Evolutionary conservation across 345 rosid species (phyloP).

Genomic region (Aquilaria sinensis): DNA sequence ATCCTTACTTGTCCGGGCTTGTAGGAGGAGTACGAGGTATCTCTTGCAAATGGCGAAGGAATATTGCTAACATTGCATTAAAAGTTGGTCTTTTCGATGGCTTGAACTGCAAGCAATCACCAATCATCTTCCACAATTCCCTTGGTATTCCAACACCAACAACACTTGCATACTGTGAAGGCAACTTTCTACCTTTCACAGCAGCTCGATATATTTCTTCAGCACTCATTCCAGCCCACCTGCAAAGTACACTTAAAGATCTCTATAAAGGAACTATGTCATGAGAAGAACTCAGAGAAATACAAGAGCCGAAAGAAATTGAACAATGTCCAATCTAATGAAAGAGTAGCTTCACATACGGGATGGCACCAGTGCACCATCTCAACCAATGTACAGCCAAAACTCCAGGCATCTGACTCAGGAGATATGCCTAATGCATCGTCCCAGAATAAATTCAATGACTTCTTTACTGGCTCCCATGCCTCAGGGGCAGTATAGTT

Average conservation of each 20-base stretch:
- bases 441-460: conserved; percentile 84
- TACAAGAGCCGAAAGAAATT: conserved; percentile 1
- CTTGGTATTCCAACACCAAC: conserved; percentile 97
- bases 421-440: conserved; percentile 82
- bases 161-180: conserved; percentile 95
- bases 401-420: conserved; percentile 99
- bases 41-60: conserved; percentile 89
- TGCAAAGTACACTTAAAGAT: conserved; percentile 26
- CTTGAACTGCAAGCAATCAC: conserved; percentile 95
- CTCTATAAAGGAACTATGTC: conserved; percentile 6
- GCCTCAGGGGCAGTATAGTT: conserved; percentile 97
- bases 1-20: conserved; percentile 83
- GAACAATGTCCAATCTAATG: conserved; percentile 10
- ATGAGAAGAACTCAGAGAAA: background rate
- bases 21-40: conserved; percentile 89
- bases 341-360: conserved; percentile 55
- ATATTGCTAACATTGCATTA: conserved; percentile 83
- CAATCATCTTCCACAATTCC: conserved; percentile 97
- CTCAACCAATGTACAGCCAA: conserved; percentile 97
- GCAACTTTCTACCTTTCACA: conserved; percentile 73
- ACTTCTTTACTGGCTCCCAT: conserved; percentile 95
- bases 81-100: conserved; percentile 85
- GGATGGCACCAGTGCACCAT: conserved; percentile 98
- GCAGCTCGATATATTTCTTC: conserved; percentile 92
- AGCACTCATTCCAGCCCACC: conserved; percentile 91